Evolutionary conservation across 2,329 filamentous ascomycete species (phyloP), one percentile per base, ranked within the genome.

Genomic region (Lasiodiplodia citricola): DNA sequence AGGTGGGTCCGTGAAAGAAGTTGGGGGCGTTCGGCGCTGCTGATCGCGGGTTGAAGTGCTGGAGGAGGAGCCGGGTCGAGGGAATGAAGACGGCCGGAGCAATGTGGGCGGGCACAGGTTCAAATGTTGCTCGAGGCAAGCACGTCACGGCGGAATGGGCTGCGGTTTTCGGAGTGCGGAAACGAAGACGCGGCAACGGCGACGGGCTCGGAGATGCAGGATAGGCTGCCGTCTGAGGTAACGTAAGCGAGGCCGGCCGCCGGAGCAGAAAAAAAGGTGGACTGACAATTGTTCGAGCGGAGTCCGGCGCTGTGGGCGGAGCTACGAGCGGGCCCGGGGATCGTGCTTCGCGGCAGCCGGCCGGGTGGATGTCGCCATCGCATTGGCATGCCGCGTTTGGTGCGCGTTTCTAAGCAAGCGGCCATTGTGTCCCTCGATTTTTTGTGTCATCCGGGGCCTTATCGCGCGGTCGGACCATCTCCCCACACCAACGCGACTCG

Each of bases 201-300:
- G 41, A 60, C 57, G 56, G 57, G 23, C 57, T 60, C 57, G 57
- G 38, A 60, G 23, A 51, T 11, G 16, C 41, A 63, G 58, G 58
- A 47, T 35, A 28, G 23, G 2, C 58, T 63, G 25, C 58, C 58
- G 41, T 10, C n/a, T 21, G 41, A 11, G 25, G 58, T 63, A 63
- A 35, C 38, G 58, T 63, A 63, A 64, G 60, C 44, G 60, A 64
- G 31, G 28, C 31, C 60, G 44, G 28, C 31, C 16, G 60, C 44
- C 60, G 60, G 60, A 52, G 60, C 16, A 16, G 18, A 47, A 25
- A 52, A 64, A 50, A 64, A 64, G 60, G 60, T 64, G 60, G 60
- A 64, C 60, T 64, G 60, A 64, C 47, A 64, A 64, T 64, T 64
- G 60, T 64, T 64, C 60, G 60, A 64, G 60, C 60, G 60, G 60